Evolutionary conservation across 257 asterid genomes (phyloP).

Genomic region (Solanum dulcamara): DNA sequence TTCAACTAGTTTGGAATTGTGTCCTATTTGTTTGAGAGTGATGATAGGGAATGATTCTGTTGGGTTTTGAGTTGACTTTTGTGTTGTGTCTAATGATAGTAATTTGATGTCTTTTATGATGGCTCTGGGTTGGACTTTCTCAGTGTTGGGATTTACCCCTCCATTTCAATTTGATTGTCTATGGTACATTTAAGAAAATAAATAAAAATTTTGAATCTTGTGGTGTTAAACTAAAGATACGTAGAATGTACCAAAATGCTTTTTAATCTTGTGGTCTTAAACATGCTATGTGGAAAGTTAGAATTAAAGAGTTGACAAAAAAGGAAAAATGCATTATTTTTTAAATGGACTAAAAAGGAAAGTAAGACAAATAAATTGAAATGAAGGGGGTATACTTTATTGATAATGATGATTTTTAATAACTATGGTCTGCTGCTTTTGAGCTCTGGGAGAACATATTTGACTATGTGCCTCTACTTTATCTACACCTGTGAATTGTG

Average conservation of each 20-base stretch:
- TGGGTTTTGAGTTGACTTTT: not conserved
- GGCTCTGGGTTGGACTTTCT: not conserved
- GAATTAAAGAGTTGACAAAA: too few relatives aligned
- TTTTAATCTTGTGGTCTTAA: too few relatives aligned
- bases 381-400: not conserved
- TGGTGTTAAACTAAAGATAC: too few relatives aligned
- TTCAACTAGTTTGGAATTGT: not conserved
- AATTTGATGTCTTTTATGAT: not conserved
- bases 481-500: not conserved
- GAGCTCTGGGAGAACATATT: not conserved
- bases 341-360: too few relatives aligned
- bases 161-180: too few relatives aligned
- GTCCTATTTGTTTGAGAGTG: not conserved
- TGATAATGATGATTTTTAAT: not conserved
- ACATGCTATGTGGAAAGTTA: too few relatives aligned
- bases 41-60: conserved; percentile 9
- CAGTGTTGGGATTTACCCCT: not conserved
- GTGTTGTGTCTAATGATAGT: not conserved
- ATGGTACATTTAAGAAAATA: too few relatives aligned
- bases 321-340: too few relatives aligned
- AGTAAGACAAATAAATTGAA: too few relatives aligned
- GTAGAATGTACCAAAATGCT: too few relatives aligned
- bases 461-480: not conserved
- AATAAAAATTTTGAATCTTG: too few relatives aligned
- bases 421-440: not conserved